These are phyloP conservation scores for Lasiodiplodia sp. DNA, from an alignment of 2,329 filamentous ascomycete genomes.

Conservation along the genomic window DNA sequence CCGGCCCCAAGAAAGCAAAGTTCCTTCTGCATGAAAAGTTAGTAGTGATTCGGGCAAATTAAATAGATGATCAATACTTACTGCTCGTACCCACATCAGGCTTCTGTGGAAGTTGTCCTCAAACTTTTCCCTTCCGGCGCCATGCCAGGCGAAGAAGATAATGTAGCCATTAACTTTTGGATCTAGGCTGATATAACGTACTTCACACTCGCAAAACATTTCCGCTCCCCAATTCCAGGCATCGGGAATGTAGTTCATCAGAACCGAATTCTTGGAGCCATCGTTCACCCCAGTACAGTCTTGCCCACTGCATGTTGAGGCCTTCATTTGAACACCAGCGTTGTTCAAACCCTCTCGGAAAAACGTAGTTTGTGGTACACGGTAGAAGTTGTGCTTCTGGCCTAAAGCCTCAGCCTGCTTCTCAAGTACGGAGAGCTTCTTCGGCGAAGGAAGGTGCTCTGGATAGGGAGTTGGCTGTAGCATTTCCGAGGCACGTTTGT, in stretches of 20 bases:
- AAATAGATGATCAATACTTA: conserved; percentile 23
- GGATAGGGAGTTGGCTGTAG: conserved; percentile 68
- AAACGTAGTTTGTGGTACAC: conserved; percentile 67
- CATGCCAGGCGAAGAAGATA: conserved; percentile 71
- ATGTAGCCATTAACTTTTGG: conserved; percentile 62
- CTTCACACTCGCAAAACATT: conserved; percentile 74
- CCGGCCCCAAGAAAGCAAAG: conserved; percentile 73
- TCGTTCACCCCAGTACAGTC: conserved; percentile 72
- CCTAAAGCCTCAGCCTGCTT: conserved; percentile 63
- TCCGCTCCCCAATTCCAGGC: conserved; percentile 77
- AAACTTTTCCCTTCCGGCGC: conserved; percentile 64
- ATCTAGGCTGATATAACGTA: conserved; percentile 66
- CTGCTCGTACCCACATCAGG: conserved; percentile 71
- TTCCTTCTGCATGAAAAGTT: conserved; percentile 51
- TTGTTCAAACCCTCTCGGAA: conserved; percentile 68
- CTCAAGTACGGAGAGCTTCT: conserved; percentile 65
- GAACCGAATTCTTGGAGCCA: conserved; percentile 70
- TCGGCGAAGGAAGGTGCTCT: conserved; percentile 61
- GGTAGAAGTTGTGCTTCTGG: conserved; percentile 61
- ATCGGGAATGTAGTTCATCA: conserved; percentile 72
- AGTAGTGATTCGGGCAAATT: not conserved
- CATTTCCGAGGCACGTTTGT: conserved; percentile 61
- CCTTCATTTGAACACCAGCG: conserved; percentile 69
- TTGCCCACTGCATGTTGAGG: conserved; percentile 66
- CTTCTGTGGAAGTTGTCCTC: conserved; percentile 63